These are phyloP conservation scores for Cercospora zeina DNA, from an alignment of 2,329 filamentous ascomycete species.

Conservation along the genomic window DNA sequence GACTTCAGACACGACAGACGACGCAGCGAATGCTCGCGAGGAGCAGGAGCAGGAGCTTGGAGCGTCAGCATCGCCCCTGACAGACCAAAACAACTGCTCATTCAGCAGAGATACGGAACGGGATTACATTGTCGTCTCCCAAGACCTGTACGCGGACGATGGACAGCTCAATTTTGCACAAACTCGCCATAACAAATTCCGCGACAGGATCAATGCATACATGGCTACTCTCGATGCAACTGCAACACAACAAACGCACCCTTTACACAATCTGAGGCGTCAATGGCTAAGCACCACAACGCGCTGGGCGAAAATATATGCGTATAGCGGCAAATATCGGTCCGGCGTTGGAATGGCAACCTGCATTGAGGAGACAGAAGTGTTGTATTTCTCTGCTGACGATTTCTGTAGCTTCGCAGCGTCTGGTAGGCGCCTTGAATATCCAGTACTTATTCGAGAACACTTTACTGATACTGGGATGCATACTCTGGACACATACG, in stretches of 20 bases:
- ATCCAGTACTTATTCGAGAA: slow-evolving; percentile 23
- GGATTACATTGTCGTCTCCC: too few species aligned
- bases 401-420: background rate
- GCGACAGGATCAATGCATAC: background rate
- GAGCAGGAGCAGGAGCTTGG: too few species aligned
- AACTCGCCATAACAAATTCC: background rate
- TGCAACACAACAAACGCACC: background rate
- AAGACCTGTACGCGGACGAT: background rate
- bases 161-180: background rate
- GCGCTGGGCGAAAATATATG: background rate
- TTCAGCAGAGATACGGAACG: too few species aligned
- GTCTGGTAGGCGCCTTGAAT: slow-evolving; percentile 4
- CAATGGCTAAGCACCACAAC: background rate
- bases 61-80: too few species aligned
- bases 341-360: background rate
- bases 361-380: background rate
- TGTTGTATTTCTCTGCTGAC: background rate
- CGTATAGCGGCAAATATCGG: background rate
- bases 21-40: too few species aligned
- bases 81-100: too few species aligned
- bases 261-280: background rate
- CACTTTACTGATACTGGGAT: slow-evolving; percentile 18
- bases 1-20: too few species aligned
- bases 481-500: slow-evolving; percentile 15
- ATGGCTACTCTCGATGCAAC: background rate